Percentiles rank a stretch among this genome's conserved stretches.
Conservation (phyloP, 768 basidiomycete species). For the Cubamyces sp. region DNA sequence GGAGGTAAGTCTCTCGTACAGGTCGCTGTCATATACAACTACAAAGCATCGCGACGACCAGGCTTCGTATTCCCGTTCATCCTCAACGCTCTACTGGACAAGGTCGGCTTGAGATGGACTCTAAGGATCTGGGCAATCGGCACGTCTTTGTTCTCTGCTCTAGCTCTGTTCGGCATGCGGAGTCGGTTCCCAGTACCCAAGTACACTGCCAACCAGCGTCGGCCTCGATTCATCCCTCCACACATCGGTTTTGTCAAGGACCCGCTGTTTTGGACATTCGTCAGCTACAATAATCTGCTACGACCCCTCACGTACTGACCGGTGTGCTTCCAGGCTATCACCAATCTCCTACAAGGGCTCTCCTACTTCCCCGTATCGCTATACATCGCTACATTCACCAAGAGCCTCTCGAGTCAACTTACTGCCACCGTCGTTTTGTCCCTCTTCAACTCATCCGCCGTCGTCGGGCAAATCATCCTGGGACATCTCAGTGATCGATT, state of each 20-base stretch:
- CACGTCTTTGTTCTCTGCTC: slow-evolving; percentile 13
- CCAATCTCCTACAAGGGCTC: slow-evolving; percentile 26
- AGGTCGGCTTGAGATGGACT: slow-evolving; percentile 27
- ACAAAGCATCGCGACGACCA: not conserved
- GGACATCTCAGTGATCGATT: slow-evolving; percentile 27
- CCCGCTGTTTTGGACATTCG: slow-evolving; percentile 24
- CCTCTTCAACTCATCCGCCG: slow-evolving; percentile 28
- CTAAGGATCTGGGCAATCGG: slow-evolving; percentile 25
- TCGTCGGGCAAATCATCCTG: slow-evolving; percentile 26
- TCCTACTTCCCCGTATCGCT: slow-evolving; percentile 31
- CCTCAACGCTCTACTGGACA: slow-evolving; percentile 22
- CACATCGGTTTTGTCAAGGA: slow-evolving; percentile 18
- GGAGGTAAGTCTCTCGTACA: slow-evolving; percentile 11
- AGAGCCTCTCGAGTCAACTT: slow-evolving; percentile 18
- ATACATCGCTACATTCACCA: slow-evolving; percentile 27
- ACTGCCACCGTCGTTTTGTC: slow-evolving; percentile 27
- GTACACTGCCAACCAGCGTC: not conserved
- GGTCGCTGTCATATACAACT: no score
- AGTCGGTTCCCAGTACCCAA: slow-evolving; percentile 24
- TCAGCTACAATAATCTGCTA: not conserved
- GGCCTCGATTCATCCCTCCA: slow-evolving; percentile 21
- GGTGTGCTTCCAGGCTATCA: slow-evolving; percentile 6
- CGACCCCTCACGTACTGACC: not conserved
- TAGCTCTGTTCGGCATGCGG: slow-evolving; percentile 21
- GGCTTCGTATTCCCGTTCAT: slow-evolving; percentile 28